These are phyloP conservation scores for Suhomyces taliae DNA, from an alignment of 1,139 yeast genomes.

Conservation along the genomic window DNA sequence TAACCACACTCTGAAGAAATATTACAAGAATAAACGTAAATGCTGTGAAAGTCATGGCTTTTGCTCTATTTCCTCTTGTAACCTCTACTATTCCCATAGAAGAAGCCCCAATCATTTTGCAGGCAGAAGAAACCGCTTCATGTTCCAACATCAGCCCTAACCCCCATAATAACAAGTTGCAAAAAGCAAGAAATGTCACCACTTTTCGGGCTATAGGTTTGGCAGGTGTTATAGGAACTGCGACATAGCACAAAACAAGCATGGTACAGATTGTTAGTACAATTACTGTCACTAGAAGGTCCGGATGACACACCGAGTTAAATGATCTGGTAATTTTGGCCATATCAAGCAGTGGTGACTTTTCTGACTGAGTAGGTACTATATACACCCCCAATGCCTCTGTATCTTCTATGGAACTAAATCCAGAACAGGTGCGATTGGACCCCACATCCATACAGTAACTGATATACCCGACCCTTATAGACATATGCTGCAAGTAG, in stretches of 20 bases:
- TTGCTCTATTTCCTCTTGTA: constrained; percentile 52
- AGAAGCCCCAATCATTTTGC: constrained; percentile 45
- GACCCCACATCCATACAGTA: constrained; percentile 41
- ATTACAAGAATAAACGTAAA: constrained; percentile 28
- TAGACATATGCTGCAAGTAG: constrained; percentile 30
- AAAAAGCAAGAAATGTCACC: constrained; percentile 35
- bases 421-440: constrained; percentile 34
- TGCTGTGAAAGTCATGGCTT: constrained; percentile 27
- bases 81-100: constrained; percentile 53
- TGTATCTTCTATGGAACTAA: constrained; percentile 20
- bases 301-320: constrained; percentile 53
- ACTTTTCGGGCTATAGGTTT: constrained; percentile 32
- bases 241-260: constrained; percentile 40
- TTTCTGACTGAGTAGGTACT: constrained; percentile 19
- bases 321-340: constrained; percentile 42
- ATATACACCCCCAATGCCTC: constrained; percentile 27
- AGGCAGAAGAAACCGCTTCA: constrained; percentile 54
- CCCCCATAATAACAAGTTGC: constrained; percentile 58
- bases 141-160: constrained; percentile 69
- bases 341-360: constrained; percentile 35
- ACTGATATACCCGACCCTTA: constrained; percentile 53
- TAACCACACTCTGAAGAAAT: constrained; percentile 14
- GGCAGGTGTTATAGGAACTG: constrained; percentile 52
- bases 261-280: constrained; percentile 45
- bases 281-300: constrained; percentile 50